Evolutionary conservation across 306 rosid species (phyloP), one percentile per base, ranked within the genome.

Genomic region (Mimosa pudica): DNA sequence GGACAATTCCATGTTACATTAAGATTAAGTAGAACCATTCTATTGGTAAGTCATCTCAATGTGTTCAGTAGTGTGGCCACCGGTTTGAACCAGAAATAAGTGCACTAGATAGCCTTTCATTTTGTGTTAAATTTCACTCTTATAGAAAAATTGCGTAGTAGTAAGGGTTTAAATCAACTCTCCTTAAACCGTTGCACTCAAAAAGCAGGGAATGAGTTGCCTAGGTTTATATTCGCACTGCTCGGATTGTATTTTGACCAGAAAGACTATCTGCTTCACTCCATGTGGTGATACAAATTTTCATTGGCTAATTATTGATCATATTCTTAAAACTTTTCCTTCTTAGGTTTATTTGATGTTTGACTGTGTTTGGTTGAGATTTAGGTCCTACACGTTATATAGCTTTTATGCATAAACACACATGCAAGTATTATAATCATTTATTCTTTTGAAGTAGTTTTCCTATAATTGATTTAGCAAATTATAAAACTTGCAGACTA

Each of bases 401-500:
- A 18, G 36, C 65, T 58, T 58, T 58, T 24, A 24, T 30, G 10
- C 65, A 60, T 18, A 24, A 20, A 20, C 14, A 60, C 65, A 58
- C 14, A 49, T 49, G 55, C 55, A 49, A 11, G 30, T 46, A 12
- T 70, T 70, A 20, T 18, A 70, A 45, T 45, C 5, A 1, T 70
- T 70, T 18, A 11, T 46, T 10, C 18, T 0, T 45, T 66, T 79
- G 71, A 77, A 47, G 64, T 76, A 52, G 33, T 48, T 75, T 64
- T 80, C 72, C 77, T 69, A 60, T 35, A 71, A 11, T 61, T 68
- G 46, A 55, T 77, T 51, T 76, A 73, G 63, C 70, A 7, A 9
- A 68, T 70, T 73, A 77, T n/a, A 49, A 77, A 79, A 86, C 71
- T 65, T 84, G 86, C 90, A 95, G 99, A 95, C 98, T 57, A 79